These are phyloP conservation scores for Buxus sempervirens DNA, from an alignment of 164 flowering plant genomes.

Conservation along the genomic window DNA sequence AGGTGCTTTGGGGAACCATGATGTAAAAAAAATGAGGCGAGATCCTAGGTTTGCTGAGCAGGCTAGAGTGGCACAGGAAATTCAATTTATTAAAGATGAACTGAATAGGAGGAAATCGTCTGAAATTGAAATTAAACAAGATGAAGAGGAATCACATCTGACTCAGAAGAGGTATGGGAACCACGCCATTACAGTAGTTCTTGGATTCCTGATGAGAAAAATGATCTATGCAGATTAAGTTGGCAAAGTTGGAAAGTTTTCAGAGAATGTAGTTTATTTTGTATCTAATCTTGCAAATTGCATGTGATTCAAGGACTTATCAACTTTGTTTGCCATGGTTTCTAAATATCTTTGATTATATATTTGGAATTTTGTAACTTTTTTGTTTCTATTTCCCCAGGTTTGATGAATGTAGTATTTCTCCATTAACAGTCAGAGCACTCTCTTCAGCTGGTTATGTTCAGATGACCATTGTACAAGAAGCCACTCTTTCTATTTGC, in stretches of 20 bases:
- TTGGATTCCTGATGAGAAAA: background rate
- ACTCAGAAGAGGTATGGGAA: constrained; percentile 58
- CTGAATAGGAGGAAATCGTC: constrained; percentile 35
- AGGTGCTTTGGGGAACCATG: constrained; percentile 69
- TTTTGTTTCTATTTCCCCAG: constrained; percentile 31
- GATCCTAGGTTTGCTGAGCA: constrained; percentile 41
- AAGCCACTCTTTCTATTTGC: constrained; percentile 62
- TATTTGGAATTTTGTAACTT: background rate
- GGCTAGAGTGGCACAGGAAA: constrained; percentile 38
- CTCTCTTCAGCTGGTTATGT: constrained; percentile 77
- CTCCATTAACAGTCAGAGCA: constrained; percentile 81
- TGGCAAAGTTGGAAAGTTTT: background rate
- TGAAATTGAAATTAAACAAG: constrained; percentile 20
- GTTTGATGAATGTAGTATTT: constrained; percentile 77
- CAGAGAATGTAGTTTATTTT: background rate
- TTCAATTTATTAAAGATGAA: constrained; percentile 58
- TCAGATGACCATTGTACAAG: constrained; percentile 89
- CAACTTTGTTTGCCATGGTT: background rate
- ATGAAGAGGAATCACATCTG: constrained; percentile 36
- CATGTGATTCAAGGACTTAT: background rate
- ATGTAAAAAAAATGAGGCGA: constrained; percentile 50
- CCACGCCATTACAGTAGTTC: background rate
- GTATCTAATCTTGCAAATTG: no score
- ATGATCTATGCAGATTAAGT: background rate
- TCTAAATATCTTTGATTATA: background rate